Percentiles rank a stretch among this genome's conserved stretches.
Conservation (phyloP, 192 early-diverging fungal genomes). For the Dimargaris cristalligena region DNA sequence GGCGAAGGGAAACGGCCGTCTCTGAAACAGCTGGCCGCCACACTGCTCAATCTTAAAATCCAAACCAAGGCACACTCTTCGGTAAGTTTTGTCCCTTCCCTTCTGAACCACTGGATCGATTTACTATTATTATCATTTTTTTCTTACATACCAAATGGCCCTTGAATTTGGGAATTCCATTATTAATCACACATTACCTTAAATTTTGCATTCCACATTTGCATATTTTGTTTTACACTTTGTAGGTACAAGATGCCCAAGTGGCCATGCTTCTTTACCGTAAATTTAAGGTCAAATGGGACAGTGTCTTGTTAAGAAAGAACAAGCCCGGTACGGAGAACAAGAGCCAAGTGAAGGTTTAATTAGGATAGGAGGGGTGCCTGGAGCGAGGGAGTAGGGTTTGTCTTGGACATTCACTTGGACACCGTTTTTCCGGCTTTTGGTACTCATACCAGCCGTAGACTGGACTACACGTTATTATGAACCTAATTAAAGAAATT, state of each 20-base stretch:
- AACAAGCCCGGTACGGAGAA: neutral
- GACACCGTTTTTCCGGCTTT: too few relatives aligned
- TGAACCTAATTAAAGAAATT: too few relatives aligned
- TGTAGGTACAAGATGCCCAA: constrained; percentile 64
- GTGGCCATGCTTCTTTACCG: constrained; percentile 81
- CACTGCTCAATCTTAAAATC: constrained; percentile 61
- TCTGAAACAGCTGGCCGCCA: constrained; percentile 56
- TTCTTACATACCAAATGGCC: too few relatives aligned
- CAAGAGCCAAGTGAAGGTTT: too few relatives aligned
- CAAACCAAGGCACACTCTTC: constrained; percentile 79
- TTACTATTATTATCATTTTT: too few relatives aligned
- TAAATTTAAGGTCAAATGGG: constrained; percentile 72
- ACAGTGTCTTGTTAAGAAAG: constrained; percentile 19
- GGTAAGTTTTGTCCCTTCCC: too few relatives aligned
- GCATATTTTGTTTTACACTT: neutral
- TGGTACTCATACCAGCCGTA: too few relatives aligned
- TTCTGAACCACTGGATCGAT: too few relatives aligned
- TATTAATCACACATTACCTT: neutral
- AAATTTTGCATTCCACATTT: neutral
- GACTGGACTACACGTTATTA: too few relatives aligned
- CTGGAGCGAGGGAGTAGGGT: too few relatives aligned
- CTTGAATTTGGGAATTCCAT: neutral
- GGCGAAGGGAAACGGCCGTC: constrained; percentile 46
- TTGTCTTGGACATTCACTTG: too few relatives aligned
- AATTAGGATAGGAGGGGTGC: too few relatives aligned